Evolutionary conservation across 176 grass and related monocot species (phyloP), one percentile per base, ranked within the genome.

Genomic region (Cenchrus fungigraminus): DNA sequence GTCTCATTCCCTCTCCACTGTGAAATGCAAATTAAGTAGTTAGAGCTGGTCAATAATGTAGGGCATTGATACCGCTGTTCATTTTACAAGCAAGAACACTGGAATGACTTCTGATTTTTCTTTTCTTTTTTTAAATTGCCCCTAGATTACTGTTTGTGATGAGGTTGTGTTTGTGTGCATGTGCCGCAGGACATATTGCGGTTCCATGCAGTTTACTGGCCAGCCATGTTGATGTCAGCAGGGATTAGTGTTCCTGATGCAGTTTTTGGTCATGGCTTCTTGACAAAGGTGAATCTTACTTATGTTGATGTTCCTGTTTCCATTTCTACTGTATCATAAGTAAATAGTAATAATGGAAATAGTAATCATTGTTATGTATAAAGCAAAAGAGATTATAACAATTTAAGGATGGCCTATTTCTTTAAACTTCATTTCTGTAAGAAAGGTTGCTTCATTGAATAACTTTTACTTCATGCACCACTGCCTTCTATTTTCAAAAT

Each of bases 181-280:
- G 58, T 79, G 34, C 62, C 74, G 87, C 83, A 98, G 91, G 96
- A 98, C 84, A 98, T 95, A 85, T 92, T 98, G 78, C 85, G 93
- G 81, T 98, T 95, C 78, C 96, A 98, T 86, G 96, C 91, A 71
- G 86, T 98, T 89, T 98, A 98, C 88, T 98, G 96, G 93, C 96
- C 96, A 85, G 93, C 93, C 73, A 98, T 98, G 91, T 77, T 90
- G 71, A 81, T 98, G 88, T 98, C 96, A 71, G 96, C 96, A 52
- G 93, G 93, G 61, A 57, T 98, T 85, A 91, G 79, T 79, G 64
- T 98, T 87, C 96, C 96, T 78, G 71, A 94, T 78, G 89, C 86
- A 79, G 93, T 95, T 85, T 98, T 95, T 95, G 93, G 93, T 78
- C 96, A 98, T 83, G 91, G 93, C 80, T 98, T 95, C 74, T 92